phyloP scores from a whole-genome alignment of 2,329 filamentous ascomycete genomes.

The Aspergillus nomiae region DNA sequence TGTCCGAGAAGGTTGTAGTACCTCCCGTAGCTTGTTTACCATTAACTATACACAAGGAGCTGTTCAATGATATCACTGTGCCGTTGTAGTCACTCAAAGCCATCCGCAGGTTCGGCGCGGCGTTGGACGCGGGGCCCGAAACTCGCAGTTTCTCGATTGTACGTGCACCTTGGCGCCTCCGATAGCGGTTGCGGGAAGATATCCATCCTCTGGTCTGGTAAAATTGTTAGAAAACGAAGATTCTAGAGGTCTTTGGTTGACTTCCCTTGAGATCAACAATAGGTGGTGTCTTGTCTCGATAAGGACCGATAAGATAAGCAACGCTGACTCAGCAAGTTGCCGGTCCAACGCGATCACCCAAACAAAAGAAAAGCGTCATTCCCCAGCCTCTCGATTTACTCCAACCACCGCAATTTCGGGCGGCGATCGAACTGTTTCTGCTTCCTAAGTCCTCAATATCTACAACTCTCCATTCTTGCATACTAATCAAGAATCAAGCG shows the following conservation, averaged over 20 bases:
- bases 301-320: slow-evolving; percentile 12
- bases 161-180: neutral
- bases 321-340: slow-evolving; percentile 33
- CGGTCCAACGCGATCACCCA: slow-evolving; percentile 24
- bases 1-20: neutral
- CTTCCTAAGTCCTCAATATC: slow-evolving; percentile 15
- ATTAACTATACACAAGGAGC: neutral
- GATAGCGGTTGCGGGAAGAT: neutral
- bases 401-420: slow-evolving; percentile 41
- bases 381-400: slow-evolving; percentile 38
- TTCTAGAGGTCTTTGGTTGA: too few relatives aligned
- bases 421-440: slow-evolving; percentile 3
- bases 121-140: neutral
- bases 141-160: neutral
- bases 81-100: neutral
- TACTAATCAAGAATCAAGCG: too few relatives aligned
- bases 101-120: neutral
- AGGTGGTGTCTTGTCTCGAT: neutral
- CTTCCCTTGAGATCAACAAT: too few relatives aligned
- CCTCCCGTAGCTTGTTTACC: neutral
- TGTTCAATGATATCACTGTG: neutral
- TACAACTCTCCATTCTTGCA: slow-evolving; percentile 5
- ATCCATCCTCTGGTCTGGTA: too few relatives aligned
- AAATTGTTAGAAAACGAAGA: neutral
- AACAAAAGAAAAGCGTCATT: slow-evolving; percentile 27